phyloP scores from a whole-genome alignment of 176 grass and related monocot genomes.

The Neostapfia colusana region DNA sequence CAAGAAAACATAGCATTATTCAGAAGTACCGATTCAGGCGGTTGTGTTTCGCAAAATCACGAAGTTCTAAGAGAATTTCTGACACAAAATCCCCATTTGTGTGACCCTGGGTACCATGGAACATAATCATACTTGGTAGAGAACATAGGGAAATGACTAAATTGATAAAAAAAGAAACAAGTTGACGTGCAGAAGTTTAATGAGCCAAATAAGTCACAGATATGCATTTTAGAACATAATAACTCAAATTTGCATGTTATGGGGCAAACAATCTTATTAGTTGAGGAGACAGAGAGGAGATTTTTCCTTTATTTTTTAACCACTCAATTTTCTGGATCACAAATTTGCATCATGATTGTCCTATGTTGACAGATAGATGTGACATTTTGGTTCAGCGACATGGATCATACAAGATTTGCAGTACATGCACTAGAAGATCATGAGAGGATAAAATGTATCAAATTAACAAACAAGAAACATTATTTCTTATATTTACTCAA shows the following conservation, averaged over 20 bases:
- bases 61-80: neutral
- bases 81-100: neutral
- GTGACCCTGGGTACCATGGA: neutral
- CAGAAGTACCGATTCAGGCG: neutral
- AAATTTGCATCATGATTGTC: neutral
- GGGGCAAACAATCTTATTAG: neutral
- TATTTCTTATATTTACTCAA: neutral
- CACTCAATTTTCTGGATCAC: neutral
- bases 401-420: neutral
- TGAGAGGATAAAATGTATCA: neutral
- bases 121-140: neutral
- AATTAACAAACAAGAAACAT: slow-evolving; percentile 3
- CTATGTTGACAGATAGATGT: neutral
- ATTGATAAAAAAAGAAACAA: neutral
- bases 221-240: neutral
- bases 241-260: neutral
- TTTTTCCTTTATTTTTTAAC: neutral
- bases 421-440: neutral
- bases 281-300: neutral
- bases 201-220: neutral
- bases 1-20: neutral
- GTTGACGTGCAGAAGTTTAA: neutral
- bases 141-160: neutral
- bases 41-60: neutral
- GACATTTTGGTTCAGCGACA: neutral